phyloP scores from a whole-genome alignment of 306 rosid species.

The Rosa chinensis region DNA sequence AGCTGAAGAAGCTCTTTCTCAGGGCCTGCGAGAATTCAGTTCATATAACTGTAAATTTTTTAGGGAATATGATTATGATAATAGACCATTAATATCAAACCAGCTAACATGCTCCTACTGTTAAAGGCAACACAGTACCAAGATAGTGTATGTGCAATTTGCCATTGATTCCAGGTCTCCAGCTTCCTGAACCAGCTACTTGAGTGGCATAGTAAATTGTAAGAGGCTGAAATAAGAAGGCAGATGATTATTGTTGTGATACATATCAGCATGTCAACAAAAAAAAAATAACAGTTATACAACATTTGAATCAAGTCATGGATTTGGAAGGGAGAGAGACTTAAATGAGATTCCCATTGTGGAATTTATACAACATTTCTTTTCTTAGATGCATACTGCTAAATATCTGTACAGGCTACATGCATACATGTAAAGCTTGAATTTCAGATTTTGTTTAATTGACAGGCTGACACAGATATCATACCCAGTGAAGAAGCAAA shows the following conservation, averaged over 20 bases:
- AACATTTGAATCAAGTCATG: conserved; percentile 4
- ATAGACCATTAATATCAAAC: conserved; percentile 1
- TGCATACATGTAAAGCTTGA: neutral
- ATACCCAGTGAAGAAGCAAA: conserved; percentile 91
- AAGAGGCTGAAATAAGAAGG: conserved; percentile 63
- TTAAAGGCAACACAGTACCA: conserved; percentile 47
- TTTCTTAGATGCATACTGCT: conserved; percentile 1
- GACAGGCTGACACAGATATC: conserved; percentile 21
- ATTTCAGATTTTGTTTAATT: neutral
- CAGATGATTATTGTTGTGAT: neutral
- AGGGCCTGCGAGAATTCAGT: conserved; percentile 54
- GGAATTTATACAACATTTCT: neutral
- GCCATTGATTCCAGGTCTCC: conserved; percentile 43
- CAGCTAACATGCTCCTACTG: neutral
- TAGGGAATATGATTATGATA: conserved; percentile 10
- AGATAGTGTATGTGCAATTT: conserved; percentile 75
- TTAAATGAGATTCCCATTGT: neutral
- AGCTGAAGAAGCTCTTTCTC: conserved; percentile 91
- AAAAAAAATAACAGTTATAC: neutral
- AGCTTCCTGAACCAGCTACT: conserved; percentile 47
- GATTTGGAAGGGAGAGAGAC: neutral
- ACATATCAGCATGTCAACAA: neutral
- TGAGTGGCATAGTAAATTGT: conserved; percentile 65
- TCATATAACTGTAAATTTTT: conserved; percentile 8
- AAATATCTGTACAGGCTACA: neutral